A percentile compares a stretch with the other conserved stretches of the same genome.
phyloP scores from a whole-genome alignment of 345 rosid species.

The Ailanthus altissimus region DNA sequence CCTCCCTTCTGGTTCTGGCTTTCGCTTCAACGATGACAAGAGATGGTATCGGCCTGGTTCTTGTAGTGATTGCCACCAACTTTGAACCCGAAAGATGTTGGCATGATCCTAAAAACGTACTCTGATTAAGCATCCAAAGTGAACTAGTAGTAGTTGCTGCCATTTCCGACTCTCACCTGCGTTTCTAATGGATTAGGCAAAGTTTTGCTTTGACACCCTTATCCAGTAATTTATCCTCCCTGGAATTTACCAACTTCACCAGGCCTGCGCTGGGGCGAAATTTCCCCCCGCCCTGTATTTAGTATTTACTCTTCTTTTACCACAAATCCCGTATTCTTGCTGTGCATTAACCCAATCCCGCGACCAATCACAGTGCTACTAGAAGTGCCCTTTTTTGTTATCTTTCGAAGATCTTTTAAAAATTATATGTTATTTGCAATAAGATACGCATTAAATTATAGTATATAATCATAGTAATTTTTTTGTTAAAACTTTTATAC shows the following conservation, averaged over 20 bases:
- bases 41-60: conserved; percentile 15
- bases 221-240: not conserved
- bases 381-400: too few species aligned
- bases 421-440: too few species aligned
- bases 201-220: not conserved
- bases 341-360: too few species aligned
- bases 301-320: not conserved
- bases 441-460: too few species aligned
- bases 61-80: not conserved
- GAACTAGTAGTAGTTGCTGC: conserved; percentile 14
- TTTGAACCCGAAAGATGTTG: not conserved
- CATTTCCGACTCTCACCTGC: not conserved
- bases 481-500: too few species aligned
- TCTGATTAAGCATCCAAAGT: conserved; percentile 9
- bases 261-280: not conserved
- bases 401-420: too few species aligned
- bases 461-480: too few species aligned
- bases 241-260: not conserved
- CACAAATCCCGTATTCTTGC: not conserved
- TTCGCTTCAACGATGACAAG: conserved; percentile 58
- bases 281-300: not conserved
- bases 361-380: too few species aligned
- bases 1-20: conserved; percentile 60
- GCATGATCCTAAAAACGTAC: conserved; percentile 10
- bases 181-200: not conserved